Base-by-base conservation (phyloP, 2,329 filamentous ascomycete genomes). In the Sporothrix pallida region DNA sequence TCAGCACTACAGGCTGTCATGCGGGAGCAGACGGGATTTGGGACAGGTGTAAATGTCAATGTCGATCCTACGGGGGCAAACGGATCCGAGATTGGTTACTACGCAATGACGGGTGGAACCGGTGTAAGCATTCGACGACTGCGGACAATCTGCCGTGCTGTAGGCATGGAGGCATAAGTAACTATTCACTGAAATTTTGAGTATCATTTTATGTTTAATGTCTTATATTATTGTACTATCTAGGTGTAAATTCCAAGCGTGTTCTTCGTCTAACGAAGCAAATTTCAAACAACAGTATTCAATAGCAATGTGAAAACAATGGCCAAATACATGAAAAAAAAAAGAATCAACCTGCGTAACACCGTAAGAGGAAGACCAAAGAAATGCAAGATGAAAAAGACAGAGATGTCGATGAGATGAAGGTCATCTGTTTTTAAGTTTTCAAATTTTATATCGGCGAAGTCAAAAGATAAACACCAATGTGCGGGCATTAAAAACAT, bases 1-100 rank as follows among this genome's bases (percentile, higher is more conserved):
- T 44, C 44, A 2, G 70, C 70, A 2, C 44, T 71, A 23, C 70
- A 71, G 23, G 56, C 70, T 6, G 56, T 71, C 7, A 23, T 71
- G 15, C 42, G 56, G 13, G 70, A 60, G 15, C 70, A 71, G 20
- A 26, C 70, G 15, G 44, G 37, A 23, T 12, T 17, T 37, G 6
- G 31, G 13, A 6, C 42, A n/a, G 12, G 15, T 23, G 58, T n/a
- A 8, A n/a, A 17, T 23, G 26, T n/a, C 10, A 9, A 17, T 23
- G 26, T 15, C 20, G 23, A 42, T 37, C 31, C 31, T 37, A 7
- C 31, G 31, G 26, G 58, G 7, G 42, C 23, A 20, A 37, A 20
- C 42, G 62, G 65, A 23, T 37, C 46, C 46, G 65, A 68, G 7
- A 52, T 31, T 31, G 65, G 67, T 1, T 54, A 37, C 26, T 42